Base-by-base conservation (phyloP, 2,329 filamentous ascomycete species). In the Fusarium nematophilum region DNA sequence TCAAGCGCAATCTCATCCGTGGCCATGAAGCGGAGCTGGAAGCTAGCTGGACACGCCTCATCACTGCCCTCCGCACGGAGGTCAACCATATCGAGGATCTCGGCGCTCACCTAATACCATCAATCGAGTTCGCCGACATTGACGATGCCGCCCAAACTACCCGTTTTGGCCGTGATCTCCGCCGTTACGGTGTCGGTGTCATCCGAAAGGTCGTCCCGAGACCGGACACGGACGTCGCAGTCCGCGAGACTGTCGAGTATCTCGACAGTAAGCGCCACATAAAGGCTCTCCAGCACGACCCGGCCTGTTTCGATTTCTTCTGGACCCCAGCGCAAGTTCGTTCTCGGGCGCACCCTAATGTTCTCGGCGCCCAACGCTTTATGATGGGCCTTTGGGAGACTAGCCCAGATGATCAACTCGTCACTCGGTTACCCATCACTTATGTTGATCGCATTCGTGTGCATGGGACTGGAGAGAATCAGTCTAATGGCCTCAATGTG, bases 231-330 rank as follows among this genome's bases (percentile, higher is more conserved):
- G 78, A 85, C 51, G 75, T 75, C 21, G 84, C 84, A 71, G 88
- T 90, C 65, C 77, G 80, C 39, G 81, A 86, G 66, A 83, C 86
- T 9, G 79, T 83, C 61, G 78, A 81, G 34, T 90, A 91, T 69
- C 66, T 75, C 36, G 68, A 72, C 15, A 63, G 59, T 49, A 70
- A 69, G 42, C 66, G 65, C 18, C 63, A 68, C 42, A 63, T 72
- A 39, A 72, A 70, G 29, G 58, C 68, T 5, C 61, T 69, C 9
- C 62, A 65, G 18, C 71, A 74, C 64, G 85, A 88, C 33, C 88
- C 88, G 5, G 86, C 88, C 2, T 90, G 90, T 45, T 90, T 88
- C 73, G 88, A 91, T 73, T 83, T 90, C 67, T 91, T 90, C 76
- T 91, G 88, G 89, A 88, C 88, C 5, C 87, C 87, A 0, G 84